Conservation (phyloP, 331 rosid species). For the Spiraea crenata region DNA sequence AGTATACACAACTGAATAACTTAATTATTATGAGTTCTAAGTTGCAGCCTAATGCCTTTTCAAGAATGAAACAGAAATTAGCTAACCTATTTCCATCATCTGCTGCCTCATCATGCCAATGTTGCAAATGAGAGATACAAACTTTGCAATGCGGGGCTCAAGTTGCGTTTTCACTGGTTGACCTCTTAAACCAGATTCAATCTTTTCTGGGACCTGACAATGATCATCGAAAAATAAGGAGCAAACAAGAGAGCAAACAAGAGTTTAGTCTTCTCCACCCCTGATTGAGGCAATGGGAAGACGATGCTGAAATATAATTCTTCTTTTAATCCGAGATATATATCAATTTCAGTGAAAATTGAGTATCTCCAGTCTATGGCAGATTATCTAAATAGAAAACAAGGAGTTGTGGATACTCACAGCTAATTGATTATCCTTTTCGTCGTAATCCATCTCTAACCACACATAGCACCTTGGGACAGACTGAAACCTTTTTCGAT, state of each 20-base stretch:
- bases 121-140: constrained; percentile 86
- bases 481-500: constrained; percentile 51
- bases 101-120: constrained; percentile 96
- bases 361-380: constrained; percentile 8
- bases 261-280: neutral
- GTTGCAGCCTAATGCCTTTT: neutral
- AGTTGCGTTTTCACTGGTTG: constrained; percentile 69
- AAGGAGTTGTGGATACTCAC: constrained; percentile 52
- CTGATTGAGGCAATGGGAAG: neutral
- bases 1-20: constrained; percentile 24
- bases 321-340: neutral
- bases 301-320: neutral
- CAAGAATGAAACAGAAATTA: constrained; percentile 14
- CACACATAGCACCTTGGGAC: constrained; percentile 64
- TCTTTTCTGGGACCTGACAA: constrained; percentile 52
- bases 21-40: constrained; percentile 25
- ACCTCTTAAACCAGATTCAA: constrained; percentile 35
- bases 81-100: constrained; percentile 98
- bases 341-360: neutral
- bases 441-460: constrained; percentile 89
- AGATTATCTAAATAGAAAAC: constrained; percentile 21
- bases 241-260: constrained; percentile 4
- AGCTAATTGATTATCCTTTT: constrained; percentile 44
- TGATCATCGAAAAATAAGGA: constrained; percentile 25
- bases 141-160: constrained; percentile 68